A percentile compares a stretch with the other conserved stretches of the same genome.
phyloP scores from a whole-genome alignment of 108 stramenopile genomes.

The Nitzschia inconspicua region DNA sequence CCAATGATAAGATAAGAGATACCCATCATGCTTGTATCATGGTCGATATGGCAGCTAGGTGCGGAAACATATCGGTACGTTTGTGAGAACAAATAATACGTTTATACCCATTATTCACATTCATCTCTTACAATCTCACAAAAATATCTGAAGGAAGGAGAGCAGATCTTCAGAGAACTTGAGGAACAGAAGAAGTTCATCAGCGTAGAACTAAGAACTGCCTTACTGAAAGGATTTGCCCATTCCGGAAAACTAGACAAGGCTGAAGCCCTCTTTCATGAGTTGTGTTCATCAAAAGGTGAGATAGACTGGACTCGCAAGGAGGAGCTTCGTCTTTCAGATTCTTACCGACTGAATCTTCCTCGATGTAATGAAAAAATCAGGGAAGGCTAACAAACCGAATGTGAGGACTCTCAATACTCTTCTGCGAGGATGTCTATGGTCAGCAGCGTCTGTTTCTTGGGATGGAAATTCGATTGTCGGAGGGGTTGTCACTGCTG shows the following conservation, averaged over 20 bases:
- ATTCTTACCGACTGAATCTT: too few relatives aligned
- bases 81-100: background rate
- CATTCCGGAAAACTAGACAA: constrained; percentile 68
- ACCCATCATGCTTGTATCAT: constrained; percentile 77
- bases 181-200: constrained; percentile 6
- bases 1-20: constrained; percentile 56
- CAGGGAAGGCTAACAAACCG: constrained; percentile 36
- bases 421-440: constrained; percentile 76
- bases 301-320: background rate
- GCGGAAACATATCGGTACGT: constrained; percentile 54
- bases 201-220: constrained; percentile 69
- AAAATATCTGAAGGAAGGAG: constrained; percentile 36
- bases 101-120: background rate
- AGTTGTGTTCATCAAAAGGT: constrained; percentile 41
- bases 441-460: constrained; percentile 60
- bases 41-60: constrained; percentile 78
- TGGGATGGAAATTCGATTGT: constrained; percentile 23
- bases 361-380: too few relatives aligned
- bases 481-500: constrained; percentile 73
- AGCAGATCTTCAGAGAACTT: constrained; percentile 26
- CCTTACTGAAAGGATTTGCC: constrained; percentile 53
- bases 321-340: too few relatives aligned
- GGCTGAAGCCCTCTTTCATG: constrained; percentile 54
- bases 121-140: background rate
- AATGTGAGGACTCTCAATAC: constrained; percentile 85